phyloP scores from a whole-genome alignment of 176 grass and related monocot species.

The Tillandsia fasciculata region DNA sequence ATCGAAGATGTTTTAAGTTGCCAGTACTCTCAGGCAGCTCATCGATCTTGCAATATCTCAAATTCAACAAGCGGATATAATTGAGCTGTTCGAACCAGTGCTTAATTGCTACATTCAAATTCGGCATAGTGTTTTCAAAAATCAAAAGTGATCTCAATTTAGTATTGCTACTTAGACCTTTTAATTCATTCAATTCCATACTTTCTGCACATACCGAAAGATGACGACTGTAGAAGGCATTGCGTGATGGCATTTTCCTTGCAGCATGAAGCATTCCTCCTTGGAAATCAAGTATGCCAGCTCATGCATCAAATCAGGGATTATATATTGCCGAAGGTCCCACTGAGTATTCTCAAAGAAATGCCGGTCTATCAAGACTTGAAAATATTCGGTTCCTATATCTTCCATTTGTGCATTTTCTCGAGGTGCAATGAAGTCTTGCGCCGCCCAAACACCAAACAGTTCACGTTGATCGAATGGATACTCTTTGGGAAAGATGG shows the following conservation, averaged over 20 bases:
- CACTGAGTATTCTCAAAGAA: background rate
- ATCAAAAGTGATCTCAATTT: background rate
- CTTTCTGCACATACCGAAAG: background rate
- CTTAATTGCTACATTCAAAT: background rate
- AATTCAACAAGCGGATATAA: background rate
- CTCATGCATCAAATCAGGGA: constrained; percentile 39
- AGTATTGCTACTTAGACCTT: background rate
- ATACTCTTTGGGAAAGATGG: too few relatives aligned
- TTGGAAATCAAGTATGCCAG: constrained; percentile 19
- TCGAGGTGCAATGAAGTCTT: too few relatives aligned
- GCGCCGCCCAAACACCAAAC: too few relatives aligned
- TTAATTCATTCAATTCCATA: background rate
- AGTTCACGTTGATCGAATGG: too few relatives aligned
- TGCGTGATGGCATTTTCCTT: fast-evolving
- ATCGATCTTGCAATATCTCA: background rate
- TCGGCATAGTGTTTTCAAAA: background rate
- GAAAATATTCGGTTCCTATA: background rate
- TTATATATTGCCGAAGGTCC: background rate
- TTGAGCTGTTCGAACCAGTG: background rate
- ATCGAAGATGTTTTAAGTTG: constrained; percentile 27
- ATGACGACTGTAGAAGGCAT: background rate
- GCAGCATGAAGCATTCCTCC: constrained; percentile 5
- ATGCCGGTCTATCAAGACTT: background rate
- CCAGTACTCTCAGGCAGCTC: background rate
- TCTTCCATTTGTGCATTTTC: background rate